Percentiles rank a stretch among this genome's conserved stretches.
phyloP scores from a whole-genome alignment of 2,329 filamentous ascomycete genomes.

The Penicillium brasilianum region DNA sequence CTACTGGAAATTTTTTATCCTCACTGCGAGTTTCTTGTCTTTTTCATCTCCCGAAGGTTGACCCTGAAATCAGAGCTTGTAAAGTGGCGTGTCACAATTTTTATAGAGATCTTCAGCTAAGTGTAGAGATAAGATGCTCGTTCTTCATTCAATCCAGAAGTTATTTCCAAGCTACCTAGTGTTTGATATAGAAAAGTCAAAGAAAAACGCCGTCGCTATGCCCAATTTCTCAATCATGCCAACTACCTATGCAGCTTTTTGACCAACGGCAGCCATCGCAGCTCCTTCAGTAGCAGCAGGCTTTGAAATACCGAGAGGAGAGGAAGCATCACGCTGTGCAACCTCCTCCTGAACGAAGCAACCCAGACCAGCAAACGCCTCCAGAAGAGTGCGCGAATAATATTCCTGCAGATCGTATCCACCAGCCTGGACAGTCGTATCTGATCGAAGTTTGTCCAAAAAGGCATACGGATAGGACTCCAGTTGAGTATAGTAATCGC shows the following conservation, averaged over 20 bases:
- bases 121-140: neutral
- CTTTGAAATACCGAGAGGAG: constrained; percentile 26
- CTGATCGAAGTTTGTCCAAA: constrained; percentile 69
- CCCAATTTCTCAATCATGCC: constrained; percentile 1
- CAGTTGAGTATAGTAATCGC: constrained; percentile 72
- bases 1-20: neutral
- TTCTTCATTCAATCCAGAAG: neutral
- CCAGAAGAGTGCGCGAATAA: constrained; percentile 77
- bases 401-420: constrained; percentile 87
- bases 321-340: constrained; percentile 35
- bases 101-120: neutral
- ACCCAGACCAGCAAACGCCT: constrained; percentile 87
- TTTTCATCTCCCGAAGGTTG: neutral
- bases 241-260: constrained; percentile 6
- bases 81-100: neutral
- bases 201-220: constrained; percentile 27
- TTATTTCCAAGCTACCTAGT: neutral
- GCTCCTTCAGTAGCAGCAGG: constrained; percentile 36
- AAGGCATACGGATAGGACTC: constrained; percentile 76
- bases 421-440: constrained; percentile 71
- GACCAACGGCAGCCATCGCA: constrained; percentile 34
- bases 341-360: constrained; percentile 83
- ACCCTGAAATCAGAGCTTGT: no score
- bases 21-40: neutral
- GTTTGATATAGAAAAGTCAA: neutral